Base-by-base conservation (phyloP, 306 rosid genomes). In the Clitoria ternatea region DNA sequence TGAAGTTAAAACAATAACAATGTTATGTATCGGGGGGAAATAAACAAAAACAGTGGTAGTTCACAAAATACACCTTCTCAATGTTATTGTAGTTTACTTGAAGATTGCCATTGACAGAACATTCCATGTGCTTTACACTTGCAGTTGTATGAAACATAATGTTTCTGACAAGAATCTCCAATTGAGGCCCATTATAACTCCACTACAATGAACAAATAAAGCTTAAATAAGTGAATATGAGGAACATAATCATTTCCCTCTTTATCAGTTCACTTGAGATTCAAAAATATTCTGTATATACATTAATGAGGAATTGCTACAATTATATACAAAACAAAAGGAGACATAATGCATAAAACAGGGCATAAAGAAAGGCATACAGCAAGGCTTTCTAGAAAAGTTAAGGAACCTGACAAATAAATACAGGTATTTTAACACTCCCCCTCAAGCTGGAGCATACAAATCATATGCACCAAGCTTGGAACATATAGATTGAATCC, bases 181-280 rank as follows among this genome's bases (percentile, higher is more conserved):
- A 67, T 74, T 89, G 88, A 5, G 98, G 91, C 73, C 94, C 93
- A 69, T 89, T 85, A 77, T 86, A 83, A 77, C 88, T 89, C 97
- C 96, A 90, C 98, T 94, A 72, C 56, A 75, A 53, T 40, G 75
- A 80, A 54, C 26, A 42, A 22, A 37, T 42, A 19, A 20, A 37
- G 12, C 6, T 66, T 18, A 20, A 42, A 62, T 49, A 52, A 66
- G n/a, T 40, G 29, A 66, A 43, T 11, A 22, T 27, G 44, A 63
- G 19, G 23, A 80, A 35, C 23, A 0, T 20, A 47, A 73, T 49
- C 24, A 7, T 13, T 40, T 35, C 7, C 10, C 3, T 50, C 24
- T 36, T 36, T 35, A 17, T 68, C 73, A 49, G 13, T 33, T n/a
- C n/a, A n/a, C n/a, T n/a, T n/a, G n/a, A n/a, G n/a, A n/a, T n/a